Conservation (phyloP, 2,329 filamentous ascomycete genomes). For the Leptodontidium sp. region DNA sequence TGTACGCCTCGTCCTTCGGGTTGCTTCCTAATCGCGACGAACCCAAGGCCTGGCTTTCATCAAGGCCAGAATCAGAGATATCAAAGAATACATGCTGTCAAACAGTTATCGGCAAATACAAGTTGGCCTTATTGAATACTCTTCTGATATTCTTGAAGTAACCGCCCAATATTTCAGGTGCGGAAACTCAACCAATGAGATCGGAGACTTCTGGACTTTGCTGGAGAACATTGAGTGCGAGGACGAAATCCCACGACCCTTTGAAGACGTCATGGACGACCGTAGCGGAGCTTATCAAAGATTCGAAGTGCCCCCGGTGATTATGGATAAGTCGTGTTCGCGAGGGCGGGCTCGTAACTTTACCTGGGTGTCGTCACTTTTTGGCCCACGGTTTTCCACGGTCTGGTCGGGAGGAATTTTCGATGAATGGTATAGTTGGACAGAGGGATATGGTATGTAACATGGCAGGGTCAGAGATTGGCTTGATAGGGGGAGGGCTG, state of each 20-base stretch:
- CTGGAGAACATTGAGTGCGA: no score
- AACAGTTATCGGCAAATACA: conserved; percentile 3
- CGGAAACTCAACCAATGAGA: not conserved
- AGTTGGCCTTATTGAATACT: not conserved
- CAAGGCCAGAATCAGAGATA: not conserved
- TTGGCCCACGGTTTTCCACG: not conserved
- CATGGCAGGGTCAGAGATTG: no score
- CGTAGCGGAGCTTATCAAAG: not conserved
- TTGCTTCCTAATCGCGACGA: no score
- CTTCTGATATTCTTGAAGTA: not conserved
- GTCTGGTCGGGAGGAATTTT: conserved; percentile 5
- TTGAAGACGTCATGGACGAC: no score
- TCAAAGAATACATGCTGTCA: not conserved
- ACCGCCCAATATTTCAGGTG: not conserved
- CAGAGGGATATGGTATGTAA: not conserved
- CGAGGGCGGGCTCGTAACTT: not conserved
- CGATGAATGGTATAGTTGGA: not conserved
- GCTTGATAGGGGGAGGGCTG: not conserved
- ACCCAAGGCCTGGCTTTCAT: not conserved
- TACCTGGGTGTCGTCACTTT: not conserved
- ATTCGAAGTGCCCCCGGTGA: not conserved
- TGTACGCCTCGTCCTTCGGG: not conserved
- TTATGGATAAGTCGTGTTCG: not conserved
- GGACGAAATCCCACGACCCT: no score
- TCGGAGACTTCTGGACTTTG: not conserved